Evolutionary conservation across 2,329 filamentous ascomycete genomes (phyloP), one percentile per base, ranked within the genome.

Genomic region (Chaetoscypha palmicola): DNA sequence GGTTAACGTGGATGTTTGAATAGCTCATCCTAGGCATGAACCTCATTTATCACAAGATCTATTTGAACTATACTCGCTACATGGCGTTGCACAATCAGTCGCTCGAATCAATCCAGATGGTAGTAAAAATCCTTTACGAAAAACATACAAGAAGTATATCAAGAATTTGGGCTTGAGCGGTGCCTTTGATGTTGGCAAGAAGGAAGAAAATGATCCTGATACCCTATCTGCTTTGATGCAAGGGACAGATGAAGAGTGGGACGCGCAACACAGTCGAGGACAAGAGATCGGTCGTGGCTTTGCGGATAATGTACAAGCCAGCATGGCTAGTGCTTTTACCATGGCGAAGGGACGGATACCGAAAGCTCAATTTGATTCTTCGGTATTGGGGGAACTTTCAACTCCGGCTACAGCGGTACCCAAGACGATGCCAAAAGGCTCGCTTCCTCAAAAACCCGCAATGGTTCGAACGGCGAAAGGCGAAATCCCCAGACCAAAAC

Each of bases 141-240:
- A 82, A 60, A 81, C 78, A 12, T 83, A 82, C 67, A 83, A 83
- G 62, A 77, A 77, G 41, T 76, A 82, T 52, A 78, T 83, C 60
- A 82, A 82, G 67, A 73, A 71, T 35, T 65, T 82, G 23, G 76
- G 76, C 26, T 68, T 83, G 20, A 72, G 72, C 41, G 79, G 79
- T 8, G 73, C 77, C 47, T 83, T 80, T 54, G 78, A 82, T 54
- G 67, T 68, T 3, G 65, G 69, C 21, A 79, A 77, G 64, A 74
- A 76, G 54, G 74, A 78, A 32, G 64, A 68, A 16, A 66, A 70
- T 28, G 68, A 68, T 5, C 67, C 68, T 0, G 70, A 73, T 21
- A 70, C 75, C n/a, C 70, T 82, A 42, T 62, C 73, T 52, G 64
- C 66, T 30, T 65, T 83, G 62, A 52, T 76, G 26, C 63, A 64